Conservation (phyloP, 306 rosid genomes). For the Corylus heterophylla region DNA sequence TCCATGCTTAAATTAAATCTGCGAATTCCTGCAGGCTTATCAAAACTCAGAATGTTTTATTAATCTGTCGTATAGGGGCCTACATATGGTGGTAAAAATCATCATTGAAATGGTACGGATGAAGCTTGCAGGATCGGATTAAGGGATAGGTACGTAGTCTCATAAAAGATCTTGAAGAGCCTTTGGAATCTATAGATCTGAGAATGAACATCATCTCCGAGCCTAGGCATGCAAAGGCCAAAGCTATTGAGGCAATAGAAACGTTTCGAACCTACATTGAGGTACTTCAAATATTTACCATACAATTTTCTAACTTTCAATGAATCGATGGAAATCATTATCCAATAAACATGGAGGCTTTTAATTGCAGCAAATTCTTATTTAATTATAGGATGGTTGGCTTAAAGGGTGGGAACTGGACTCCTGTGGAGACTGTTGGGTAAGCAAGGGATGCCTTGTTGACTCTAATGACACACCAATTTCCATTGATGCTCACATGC, state of each 20-base stretch:
- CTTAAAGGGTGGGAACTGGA: conserved; percentile 89
- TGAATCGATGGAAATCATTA: too few species aligned
- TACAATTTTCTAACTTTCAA: neutral
- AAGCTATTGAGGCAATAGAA: conserved; percentile 62
- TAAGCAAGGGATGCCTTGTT: conserved; percentile 84
- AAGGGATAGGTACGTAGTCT: conserved; percentile 71
- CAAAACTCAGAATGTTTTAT: too few species aligned
- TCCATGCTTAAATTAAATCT: too few species aligned
- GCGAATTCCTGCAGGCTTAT: too few species aligned
- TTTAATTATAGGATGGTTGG: conserved; percentile 58
- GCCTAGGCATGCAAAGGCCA: conserved; percentile 71
- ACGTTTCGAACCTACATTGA: conserved; percentile 60
- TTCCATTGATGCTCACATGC: conserved; percentile 62
- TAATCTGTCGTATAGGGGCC: conserved; percentile 46
- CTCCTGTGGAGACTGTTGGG: conserved; percentile 94
- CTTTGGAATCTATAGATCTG: conserved; percentile 62
- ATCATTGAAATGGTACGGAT: conserved; percentile 84
- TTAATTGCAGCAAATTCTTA: neutral
- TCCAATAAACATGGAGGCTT: neutral
- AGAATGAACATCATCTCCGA: conserved; percentile 68
- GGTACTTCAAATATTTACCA: conserved; percentile 39
- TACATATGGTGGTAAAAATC: conserved; percentile 80
- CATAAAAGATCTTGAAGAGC: conserved; percentile 79
- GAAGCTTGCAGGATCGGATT: conserved; percentile 77
- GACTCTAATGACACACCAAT: conserved; percentile 64